phyloP scores from a whole-genome alignment of 768 basidiomycete genomes.

The Collybiopsis luxurians region DNA sequence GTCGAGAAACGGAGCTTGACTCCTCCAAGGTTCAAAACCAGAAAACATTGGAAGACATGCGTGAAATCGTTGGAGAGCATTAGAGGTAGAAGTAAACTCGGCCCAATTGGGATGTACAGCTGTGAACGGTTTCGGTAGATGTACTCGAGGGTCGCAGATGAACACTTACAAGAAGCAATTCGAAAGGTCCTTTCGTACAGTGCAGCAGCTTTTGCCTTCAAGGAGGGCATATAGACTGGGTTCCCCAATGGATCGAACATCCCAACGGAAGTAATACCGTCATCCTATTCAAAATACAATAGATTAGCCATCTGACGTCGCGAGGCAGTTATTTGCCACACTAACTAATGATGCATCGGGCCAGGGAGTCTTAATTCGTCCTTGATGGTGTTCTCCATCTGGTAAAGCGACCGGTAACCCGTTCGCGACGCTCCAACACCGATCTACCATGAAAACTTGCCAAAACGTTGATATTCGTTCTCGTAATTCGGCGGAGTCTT shows the following conservation, averaged over 20 bases:
- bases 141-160: background rate
- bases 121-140: background rate
- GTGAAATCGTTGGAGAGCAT: constrained; percentile 44
- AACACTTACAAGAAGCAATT: constrained; percentile 34
- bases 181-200: constrained; percentile 54
- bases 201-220: constrained; percentile 50
- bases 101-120: constrained; percentile 25
- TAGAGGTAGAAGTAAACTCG: constrained; percentile 40
- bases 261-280: background rate
- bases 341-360: constrained; percentile 28
- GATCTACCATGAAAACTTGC: constrained; percentile 62
- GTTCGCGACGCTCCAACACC: constrained; percentile 55
- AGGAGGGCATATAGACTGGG: constrained; percentile 29
- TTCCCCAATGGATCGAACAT: constrained; percentile 17
- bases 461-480: constrained; percentile 56
- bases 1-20: constrained; percentile 32
- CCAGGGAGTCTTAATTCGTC: constrained; percentile 53
- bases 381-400: constrained; percentile 45
- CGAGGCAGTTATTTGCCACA: background rate
- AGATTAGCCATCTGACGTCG: no score
- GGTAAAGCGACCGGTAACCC: constrained; percentile 53
- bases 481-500: constrained; percentile 38
- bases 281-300: constrained; percentile 6
- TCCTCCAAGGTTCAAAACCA: constrained; percentile 29
- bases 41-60: constrained; percentile 36